Evolutionary conservation across 2,329 filamentous ascomycete species (phyloP).

Genomic region (Sodiomyces alkalinus): DNA sequence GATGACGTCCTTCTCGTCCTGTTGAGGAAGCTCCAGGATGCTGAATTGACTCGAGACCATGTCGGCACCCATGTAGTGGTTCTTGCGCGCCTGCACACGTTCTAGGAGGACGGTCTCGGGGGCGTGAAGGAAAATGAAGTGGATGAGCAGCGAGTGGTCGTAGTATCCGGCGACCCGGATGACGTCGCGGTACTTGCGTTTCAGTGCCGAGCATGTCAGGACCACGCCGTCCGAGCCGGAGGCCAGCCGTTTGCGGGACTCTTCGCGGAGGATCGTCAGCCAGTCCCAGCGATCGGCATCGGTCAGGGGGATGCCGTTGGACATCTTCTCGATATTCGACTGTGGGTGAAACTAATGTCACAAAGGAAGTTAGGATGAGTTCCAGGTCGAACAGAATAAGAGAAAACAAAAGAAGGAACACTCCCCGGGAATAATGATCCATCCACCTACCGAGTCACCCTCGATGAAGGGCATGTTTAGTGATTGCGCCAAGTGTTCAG

Average conservation of each 20-base stretch:
- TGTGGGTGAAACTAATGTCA: constrained; percentile 58
- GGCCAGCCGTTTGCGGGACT: constrained; percentile 40
- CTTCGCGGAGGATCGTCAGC: constrained; percentile 65
- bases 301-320: constrained; percentile 64
- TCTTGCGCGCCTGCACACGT: constrained; percentile 58
- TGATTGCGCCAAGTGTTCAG: constrained; percentile 44
- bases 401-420: background rate
- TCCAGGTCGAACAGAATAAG: constrained; percentile 1
- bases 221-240: constrained; percentile 61
- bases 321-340: constrained; percentile 86
- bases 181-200: constrained; percentile 92
- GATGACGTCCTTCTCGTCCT: constrained; percentile 57
- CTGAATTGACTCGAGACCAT: constrained; percentile 93
- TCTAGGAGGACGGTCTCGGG: constrained; percentile 59
- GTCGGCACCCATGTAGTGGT: constrained; percentile 88
- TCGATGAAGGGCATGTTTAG: constrained; percentile 58
- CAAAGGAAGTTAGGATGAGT: too few relatives aligned
- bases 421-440: background rate
- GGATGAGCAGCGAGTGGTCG: constrained; percentile 56
- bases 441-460: constrained; percentile 55
- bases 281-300: constrained; percentile 97
- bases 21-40: constrained; percentile 66
- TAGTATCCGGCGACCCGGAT: constrained; percentile 70
- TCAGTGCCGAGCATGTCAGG: constrained; percentile 87
- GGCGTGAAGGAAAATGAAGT: constrained; percentile 85